phyloP scores from a whole-genome alignment of 2,329 filamentous ascomycete species.

The Fusarium sp. region DNA sequence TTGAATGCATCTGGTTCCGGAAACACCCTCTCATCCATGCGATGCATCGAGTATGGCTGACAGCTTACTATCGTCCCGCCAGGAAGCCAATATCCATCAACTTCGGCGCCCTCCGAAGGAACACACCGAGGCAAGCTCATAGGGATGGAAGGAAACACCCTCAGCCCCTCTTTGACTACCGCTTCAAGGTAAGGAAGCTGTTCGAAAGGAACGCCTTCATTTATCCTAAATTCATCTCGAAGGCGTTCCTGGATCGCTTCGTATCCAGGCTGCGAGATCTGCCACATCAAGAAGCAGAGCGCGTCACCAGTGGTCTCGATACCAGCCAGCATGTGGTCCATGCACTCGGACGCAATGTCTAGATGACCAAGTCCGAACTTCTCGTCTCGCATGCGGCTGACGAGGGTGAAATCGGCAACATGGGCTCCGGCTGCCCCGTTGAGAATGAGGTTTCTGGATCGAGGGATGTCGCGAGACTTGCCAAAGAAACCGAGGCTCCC shows the following conservation, averaged over 20 bases:
- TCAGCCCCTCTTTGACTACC: constrained; percentile 33
- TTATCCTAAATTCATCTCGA: constrained; percentile 10
- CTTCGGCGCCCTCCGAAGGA: constrained; percentile 4
- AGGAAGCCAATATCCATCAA: constrained; percentile 32
- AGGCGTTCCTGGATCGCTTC: constrained; percentile 12
- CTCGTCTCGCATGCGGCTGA: constrained; percentile 25
- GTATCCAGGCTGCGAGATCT: constrained; percentile 35
- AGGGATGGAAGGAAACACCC: constrained; percentile 30
- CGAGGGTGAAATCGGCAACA: constrained; percentile 34
- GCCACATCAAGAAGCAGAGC: constrained; percentile 39
- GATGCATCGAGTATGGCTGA: constrained; percentile 35
- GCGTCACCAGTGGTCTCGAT: constrained; percentile 44
- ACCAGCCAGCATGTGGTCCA: constrained; percentile 39
- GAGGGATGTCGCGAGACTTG: constrained; percentile 25
- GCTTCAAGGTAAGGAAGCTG: constrained; percentile 33
- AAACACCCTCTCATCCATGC: constrained; percentile 20
- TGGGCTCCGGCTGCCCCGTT: constrained; percentile 8
- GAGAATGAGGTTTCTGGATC: constrained; percentile 15
- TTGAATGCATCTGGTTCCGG: constrained; percentile 24
- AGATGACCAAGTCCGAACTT: constrained; percentile 22
- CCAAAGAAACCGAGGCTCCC: constrained; percentile 26
- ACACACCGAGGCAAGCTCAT: constrained; percentile 34
- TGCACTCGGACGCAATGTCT: constrained; percentile 37
- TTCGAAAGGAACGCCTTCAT: not conserved
- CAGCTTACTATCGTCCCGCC: constrained; percentile 35